A percentile compares a stretch with the other conserved stretches of the same genome.
phyloP scores from a whole-genome alignment of 768 basidiomycete species.

The Leccinum disarticulatum region DNA sequence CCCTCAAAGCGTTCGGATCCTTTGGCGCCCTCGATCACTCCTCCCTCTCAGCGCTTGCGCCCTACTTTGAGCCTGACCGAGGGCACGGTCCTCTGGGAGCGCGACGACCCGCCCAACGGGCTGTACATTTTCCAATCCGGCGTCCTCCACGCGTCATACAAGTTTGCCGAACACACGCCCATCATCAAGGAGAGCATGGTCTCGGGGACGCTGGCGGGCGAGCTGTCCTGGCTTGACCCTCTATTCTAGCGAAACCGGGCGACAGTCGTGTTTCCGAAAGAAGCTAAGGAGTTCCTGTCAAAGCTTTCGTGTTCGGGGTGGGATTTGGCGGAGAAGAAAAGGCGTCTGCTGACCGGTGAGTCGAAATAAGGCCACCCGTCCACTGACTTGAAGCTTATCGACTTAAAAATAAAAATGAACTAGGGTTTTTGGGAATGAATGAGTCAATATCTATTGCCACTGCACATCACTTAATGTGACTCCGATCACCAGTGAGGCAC shows the following conservation, averaged over 20 bases:
- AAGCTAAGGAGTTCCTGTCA: conserved; percentile 30
- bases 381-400: neutral
- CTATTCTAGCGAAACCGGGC: conserved; percentile 2
- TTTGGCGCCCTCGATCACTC: conserved; percentile 57
- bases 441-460: conserved; percentile 38
- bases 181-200: conserved; percentile 93
- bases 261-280: conserved; percentile 32
- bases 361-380: neutral
- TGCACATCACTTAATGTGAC: conserved; percentile 28
- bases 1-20: conserved; percentile 78
- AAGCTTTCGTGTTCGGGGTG: conserved; percentile 33
- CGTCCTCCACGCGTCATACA: conserved; percentile 81
- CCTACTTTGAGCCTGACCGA: conserved; percentile 70
- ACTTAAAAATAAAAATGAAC: neutral
- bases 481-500: too few relatives aligned
- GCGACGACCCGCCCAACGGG: conserved; percentile 75
- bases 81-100: conserved; percentile 70
- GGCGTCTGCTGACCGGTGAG: neutral
- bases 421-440: conserved; percentile 41
- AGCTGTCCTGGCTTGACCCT: conserved; percentile 66
- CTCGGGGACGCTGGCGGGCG: conserved; percentile 88
- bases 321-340: conserved; percentile 34
- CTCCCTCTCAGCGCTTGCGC: conserved; percentile 60
- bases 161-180: conserved; percentile 66
- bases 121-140: conserved; percentile 90